Percentiles rank a stretch among this genome's conserved stretches.
Evolutionary conservation across 2,329 filamentous ascomycete species (phyloP).

Genomic region (Talaromyces verruculosus): DNA sequence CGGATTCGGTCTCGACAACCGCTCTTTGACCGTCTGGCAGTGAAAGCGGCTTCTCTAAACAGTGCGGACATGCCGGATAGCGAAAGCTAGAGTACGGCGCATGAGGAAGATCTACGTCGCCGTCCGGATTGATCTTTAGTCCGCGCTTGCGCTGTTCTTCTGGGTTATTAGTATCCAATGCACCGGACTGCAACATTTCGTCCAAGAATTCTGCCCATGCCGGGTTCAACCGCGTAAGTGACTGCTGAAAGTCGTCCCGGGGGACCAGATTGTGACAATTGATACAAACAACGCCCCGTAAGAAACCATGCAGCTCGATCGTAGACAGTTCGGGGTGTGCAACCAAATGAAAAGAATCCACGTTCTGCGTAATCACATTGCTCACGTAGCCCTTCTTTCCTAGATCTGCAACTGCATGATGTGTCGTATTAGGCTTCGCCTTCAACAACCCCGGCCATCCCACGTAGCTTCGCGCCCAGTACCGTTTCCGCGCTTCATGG

Average conservation of each 20-base stretch:
- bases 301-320: conserved; percentile 86
- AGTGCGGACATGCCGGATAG: conserved; percentile 85
- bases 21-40: conserved; percentile 51
- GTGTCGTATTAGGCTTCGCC: conserved; percentile 75
- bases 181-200: conserved; percentile 70
- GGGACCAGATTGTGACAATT: conserved; percentile 72
- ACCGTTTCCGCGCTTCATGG: conserved; percentile 84
- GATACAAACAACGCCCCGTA: conserved; percentile 77
- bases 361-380: conserved; percentile 89
- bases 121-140: conserved; percentile 85
- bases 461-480: conserved; percentile 93
- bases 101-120: conserved; percentile 84
- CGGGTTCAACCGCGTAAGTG: conserved; percentile 77
- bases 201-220: conserved; percentile 76
- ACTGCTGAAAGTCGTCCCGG: conserved; percentile 71
- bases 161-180: conserved; percentile 74
- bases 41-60: conserved; percentile 63
- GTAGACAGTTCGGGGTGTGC: conserved; percentile 75
- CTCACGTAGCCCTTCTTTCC: conserved; percentile 70
- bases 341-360: conserved; percentile 84
- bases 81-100: conserved; percentile 87
- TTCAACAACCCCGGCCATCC: conserved; percentile 82
- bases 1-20: conserved; percentile 68
- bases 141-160: conserved; percentile 66
- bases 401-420: conserved; percentile 73